A percentile compares a stretch with the other conserved stretches of the same genome.
Conservation (phyloP, 78 protist species). For the Cavenderia fasciculata region DNA sequence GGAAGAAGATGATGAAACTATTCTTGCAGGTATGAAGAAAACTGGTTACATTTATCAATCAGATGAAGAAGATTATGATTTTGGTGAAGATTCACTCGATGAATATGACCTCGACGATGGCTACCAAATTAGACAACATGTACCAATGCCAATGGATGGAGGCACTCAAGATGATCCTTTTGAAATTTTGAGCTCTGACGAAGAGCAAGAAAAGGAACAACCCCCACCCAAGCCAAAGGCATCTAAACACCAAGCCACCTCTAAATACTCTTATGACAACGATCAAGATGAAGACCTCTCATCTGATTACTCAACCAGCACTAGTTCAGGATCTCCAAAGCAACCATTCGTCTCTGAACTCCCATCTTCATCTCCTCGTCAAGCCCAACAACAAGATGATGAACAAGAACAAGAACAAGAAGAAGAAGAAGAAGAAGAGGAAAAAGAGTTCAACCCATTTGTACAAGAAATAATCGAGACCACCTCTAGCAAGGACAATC, state of each 20-base stretch:
- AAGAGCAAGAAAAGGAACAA: neutral
- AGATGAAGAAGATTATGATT: too few relatives aligned
- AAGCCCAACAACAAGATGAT: neutral
- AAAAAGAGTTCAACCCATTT: neutral
- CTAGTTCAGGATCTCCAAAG: too few relatives aligned
- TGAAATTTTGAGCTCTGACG: neutral
- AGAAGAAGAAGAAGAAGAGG: neutral
- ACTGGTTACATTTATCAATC: too few relatives aligned
- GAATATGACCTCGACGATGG: neutral
- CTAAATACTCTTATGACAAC: too few relatives aligned
- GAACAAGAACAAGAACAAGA: neutral
- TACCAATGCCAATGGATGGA: neutral
- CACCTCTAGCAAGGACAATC: neutral
- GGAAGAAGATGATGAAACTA: neutral
- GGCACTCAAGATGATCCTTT: slow-evolving; percentile 15
- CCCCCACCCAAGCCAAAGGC: too few relatives aligned
- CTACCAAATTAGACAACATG: neutral
- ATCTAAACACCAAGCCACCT: too few relatives aligned
- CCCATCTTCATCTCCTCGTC: neutral
- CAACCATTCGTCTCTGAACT: neutral
- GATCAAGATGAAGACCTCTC: too few relatives aligned
- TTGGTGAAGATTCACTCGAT: too few relatives aligned
- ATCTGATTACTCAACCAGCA: too few relatives aligned
- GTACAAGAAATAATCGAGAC: neutral
- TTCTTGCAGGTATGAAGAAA: too few relatives aligned